Base-by-base conservation (phyloP, 2,329 filamentous ascomycete species). In the Ophiocordyceps camponoti-leonardi region DNA sequence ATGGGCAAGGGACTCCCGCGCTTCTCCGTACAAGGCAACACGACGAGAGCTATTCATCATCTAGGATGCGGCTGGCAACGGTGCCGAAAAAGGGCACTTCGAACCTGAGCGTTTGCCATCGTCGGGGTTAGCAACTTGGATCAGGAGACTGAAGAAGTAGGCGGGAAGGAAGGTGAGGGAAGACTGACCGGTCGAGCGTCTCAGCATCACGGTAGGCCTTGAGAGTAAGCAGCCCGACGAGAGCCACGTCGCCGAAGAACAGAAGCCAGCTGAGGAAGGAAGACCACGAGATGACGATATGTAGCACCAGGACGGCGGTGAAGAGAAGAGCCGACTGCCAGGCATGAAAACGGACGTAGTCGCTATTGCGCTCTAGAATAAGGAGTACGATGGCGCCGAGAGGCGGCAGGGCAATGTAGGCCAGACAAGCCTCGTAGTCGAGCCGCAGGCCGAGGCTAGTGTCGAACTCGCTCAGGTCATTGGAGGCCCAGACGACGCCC, bases 301-400 rank as follows among this genome's bases (percentile, higher is more conserved):
- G 90, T 22, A 95, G 53, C 44, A 94, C 64, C 62, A 88, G 76
- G 47, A 78, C 57, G 43, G 75, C 75, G 0, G 84, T 82, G 61
- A 94, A 95, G 3, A 94, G 63, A 56, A 94, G 69, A 51, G 82
- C 81, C 7, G 83, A 85, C 65, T 98, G 92, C 90, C 92, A 98
- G 8, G 92, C 92, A 62, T 98, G 92, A 54, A 96, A 96, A 84
- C 92, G 76, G 47, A 98, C 92, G 63, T 94, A 98, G 65, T 98
- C 92, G 58, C 87, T 95, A 68, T 94, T 92, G 58, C 88, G 79
- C 71, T 98, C 92, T 50, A 90, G 61, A 41, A 96, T 75, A 52
- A 98, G 64, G 54, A 98, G 64, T 52, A 94, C 61, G 23, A 95
- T 85, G 3, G 83, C 85, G 3, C 90, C 92, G 0, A 88, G 72